phyloP scores from a whole-genome alignment of 345 rosid genomes.

The Sisymbrium irio region DNA sequence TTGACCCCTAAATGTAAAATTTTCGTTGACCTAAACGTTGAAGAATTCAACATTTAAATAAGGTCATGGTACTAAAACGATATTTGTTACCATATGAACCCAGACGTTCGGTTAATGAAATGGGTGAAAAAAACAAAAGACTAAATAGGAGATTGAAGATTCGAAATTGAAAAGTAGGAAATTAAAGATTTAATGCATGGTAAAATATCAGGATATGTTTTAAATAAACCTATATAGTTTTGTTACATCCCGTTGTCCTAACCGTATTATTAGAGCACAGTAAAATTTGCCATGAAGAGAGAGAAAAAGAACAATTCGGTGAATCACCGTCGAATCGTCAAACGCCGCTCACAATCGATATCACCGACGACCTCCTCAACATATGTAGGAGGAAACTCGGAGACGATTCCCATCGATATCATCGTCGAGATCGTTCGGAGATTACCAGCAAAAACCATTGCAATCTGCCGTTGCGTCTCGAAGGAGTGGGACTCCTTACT shows the following conservation, averaged over 20 bases:
- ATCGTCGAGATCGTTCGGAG: neutral
- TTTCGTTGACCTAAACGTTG: no score
- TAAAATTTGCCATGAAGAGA: neutral
- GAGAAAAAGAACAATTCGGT: neutral
- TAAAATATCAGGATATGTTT: neutral
- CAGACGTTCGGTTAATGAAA: neutral
- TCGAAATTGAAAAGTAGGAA: neutral
- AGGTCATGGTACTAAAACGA: neutral
- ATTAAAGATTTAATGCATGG: neutral
- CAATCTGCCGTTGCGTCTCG: neutral
- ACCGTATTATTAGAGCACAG: neutral
- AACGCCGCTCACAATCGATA: neutral
- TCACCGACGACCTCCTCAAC: neutral
- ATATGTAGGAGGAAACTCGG: neutral
- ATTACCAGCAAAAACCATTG: neutral
- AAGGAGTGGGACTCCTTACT: neutral
- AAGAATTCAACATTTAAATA: neutral
- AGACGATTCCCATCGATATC: neutral
- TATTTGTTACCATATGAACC: neutral
- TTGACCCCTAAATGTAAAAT: neutral
- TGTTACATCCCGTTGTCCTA: neutral
- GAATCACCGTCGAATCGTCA: neutral
- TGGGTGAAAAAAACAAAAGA: neutral
- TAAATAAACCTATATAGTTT: neutral
- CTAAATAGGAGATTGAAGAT: neutral